Conservation (phyloP, 1,139 yeast species). For the Geotrichum europaeum region DNA sequence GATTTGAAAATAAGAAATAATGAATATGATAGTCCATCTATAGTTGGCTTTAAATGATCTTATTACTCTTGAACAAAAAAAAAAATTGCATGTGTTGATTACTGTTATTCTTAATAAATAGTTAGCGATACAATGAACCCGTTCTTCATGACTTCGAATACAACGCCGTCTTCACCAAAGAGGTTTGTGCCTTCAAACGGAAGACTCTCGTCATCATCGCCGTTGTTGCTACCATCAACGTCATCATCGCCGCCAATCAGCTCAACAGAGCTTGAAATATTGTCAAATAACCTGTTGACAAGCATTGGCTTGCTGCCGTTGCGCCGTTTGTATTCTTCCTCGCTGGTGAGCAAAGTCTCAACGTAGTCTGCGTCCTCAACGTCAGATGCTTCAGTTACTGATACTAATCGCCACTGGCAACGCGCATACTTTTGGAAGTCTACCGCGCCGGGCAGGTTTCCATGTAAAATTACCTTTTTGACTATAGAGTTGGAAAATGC, state of each 20-base stretch:
- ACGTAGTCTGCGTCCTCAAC: conserved; percentile 1
- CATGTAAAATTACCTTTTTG: conserved; percentile 31
- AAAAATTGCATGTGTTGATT: neutral
- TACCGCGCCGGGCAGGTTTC: conserved; percentile 32
- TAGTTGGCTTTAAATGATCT: no score
- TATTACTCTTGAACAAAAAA: neutral
- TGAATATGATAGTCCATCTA: no score
- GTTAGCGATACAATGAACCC: conserved; percentile 9
- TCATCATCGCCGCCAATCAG: conserved; percentile 26
- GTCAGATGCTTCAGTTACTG: neutral
- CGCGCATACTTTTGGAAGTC: conserved; percentile 30
- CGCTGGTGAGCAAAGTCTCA: conserved; percentile 21
- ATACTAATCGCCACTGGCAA: conserved; percentile 29
- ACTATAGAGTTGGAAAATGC: conserved; percentile 30
- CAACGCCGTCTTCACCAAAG: conserved; percentile 27
- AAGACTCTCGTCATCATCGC: neutral
- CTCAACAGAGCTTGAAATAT: conserved; percentile 30
- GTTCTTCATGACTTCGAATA: conserved; percentile 29
- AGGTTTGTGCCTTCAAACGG: conserved; percentile 21
- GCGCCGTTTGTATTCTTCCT: conserved; percentile 14
- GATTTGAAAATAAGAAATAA: no score
- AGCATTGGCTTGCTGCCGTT: conserved; percentile 24
- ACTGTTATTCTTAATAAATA: neutral
- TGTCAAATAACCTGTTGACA: conserved; percentile 27
- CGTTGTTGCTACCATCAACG: neutral